Base-by-base conservation (phyloP, 495 filamentous ascomycete genomes). In the Lepraria neglecta region DNA sequence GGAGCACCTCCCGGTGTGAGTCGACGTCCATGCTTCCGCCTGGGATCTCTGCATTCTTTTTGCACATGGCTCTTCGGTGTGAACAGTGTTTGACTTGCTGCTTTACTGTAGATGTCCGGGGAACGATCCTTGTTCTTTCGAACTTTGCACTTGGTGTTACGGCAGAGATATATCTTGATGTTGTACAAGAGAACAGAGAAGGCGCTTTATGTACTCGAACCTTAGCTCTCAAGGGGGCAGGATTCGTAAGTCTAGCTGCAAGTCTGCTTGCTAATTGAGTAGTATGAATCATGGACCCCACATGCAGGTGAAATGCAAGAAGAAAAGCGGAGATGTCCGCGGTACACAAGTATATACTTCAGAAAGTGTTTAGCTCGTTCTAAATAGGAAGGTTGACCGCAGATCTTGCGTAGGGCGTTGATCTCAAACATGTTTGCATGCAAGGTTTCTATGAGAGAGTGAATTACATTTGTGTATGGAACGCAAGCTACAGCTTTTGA, bases 1-100 rank as follows among this genome's bases (percentile, higher is more conserved):
- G 84, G 52, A 88, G 72, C 62, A 87, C 82, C 74, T 86, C 80
- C 65, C 84, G 80, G 55, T 81, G 81, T 58, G 78, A 73, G 53
- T 72, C 64, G 56, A 84, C 71, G 71, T 83, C 72, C 54, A 78
- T 72, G 66, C 66, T 71, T 60, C 64, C 67, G 42, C 59, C 60
- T 45, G 66, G 50, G 11, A 61, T 64, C 14, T 74, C 77, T 9
- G 67, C 59, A 7, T 68, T 63, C 43, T 68, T 63, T 60, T 65
- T 68, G 67, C 74, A 75, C 76, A 77, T 77, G n/a, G 27, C 40
- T 65, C 62, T 73, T 62, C 68, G 73, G 58, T 76, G 68, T 53
- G 77, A 79, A 67, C 77, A 79, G 64, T 69, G 47, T 65, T 72
- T 62, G 6, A 65, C 30, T 40, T 40, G 51, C 30, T 61, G 59